Conservation (phyloP, 2,329 filamentous ascomycete genomes). For the Cercospora nicotianae region DNA sequence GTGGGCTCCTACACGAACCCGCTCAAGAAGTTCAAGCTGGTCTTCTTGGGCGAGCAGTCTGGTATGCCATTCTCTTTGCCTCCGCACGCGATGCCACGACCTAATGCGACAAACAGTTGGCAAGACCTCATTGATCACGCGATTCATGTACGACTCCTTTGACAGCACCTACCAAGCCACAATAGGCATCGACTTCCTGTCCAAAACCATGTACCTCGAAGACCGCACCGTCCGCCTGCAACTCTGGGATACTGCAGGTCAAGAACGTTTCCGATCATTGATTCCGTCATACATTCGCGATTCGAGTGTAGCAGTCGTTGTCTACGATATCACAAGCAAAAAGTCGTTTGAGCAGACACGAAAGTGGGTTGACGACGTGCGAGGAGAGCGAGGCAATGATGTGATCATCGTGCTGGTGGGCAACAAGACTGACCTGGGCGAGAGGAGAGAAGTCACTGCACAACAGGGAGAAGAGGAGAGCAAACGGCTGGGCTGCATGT, state of each 20-base stretch:
- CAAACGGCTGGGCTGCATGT: constrained; percentile 97
- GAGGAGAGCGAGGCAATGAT: constrained; percentile 94
- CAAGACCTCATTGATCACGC: constrained; percentile 96
- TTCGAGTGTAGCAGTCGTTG: constrained; percentile 94
- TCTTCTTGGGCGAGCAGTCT: constrained; percentile 97
- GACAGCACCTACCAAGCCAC: constrained; percentile 99
- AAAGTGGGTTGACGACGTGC: constrained; percentile 99
- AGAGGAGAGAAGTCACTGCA: constrained; percentile 96
- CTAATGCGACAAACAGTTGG: constrained; percentile 64
- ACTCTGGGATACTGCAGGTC: constrained; percentile 96
- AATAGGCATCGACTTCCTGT: constrained; percentile 98
- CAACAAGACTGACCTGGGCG: constrained; percentile 98
- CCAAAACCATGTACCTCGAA: constrained; percentile 99
- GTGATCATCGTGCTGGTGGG: constrained; percentile 98
- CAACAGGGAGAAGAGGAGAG: constrained; percentile 96
- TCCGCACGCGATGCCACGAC: constrained; percentile 7
- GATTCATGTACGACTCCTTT: constrained; percentile 99
- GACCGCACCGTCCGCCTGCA: constrained; percentile 96
- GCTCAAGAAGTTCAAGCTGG: constrained; percentile 99
- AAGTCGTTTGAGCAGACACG: constrained; percentile 98
- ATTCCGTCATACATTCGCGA: constrained; percentile 99
- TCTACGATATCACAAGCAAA: constrained; percentile 85
- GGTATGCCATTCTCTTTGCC: constrained; percentile 60
- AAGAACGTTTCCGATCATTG: constrained; percentile 93
- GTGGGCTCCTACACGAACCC: constrained; percentile 96